Percentiles rank a stretch among this genome's conserved stretches.
Evolutionary conservation across 176 grass and related monocot species (phyloP).

Genomic region (Bonia amplexicaulis): DNA sequence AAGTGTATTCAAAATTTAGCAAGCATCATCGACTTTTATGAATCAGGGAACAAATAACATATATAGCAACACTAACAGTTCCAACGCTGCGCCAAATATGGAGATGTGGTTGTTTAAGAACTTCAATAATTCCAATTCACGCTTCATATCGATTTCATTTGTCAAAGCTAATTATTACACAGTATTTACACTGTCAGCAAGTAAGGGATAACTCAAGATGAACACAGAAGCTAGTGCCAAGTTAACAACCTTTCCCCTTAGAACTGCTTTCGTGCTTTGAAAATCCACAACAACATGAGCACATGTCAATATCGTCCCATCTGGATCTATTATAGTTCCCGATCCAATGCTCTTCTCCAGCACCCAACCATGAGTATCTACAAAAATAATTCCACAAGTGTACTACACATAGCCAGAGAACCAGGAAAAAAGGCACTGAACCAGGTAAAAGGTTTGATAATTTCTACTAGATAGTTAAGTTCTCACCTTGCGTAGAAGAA

Average conservation of each 20-base stretch:
- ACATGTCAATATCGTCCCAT: conserved; percentile 88
- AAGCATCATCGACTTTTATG: not conserved
- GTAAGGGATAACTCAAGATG: not conserved
- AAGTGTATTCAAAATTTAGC: not conserved
- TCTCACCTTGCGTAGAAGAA: conserved; percentile 45
- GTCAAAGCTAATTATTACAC: not conserved
- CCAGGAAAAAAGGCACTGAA: too few relatives aligned
- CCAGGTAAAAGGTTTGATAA: not conserved
- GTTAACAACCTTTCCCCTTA: conserved; percentile 47
- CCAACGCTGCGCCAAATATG: not conserved
- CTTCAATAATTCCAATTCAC: not conserved
- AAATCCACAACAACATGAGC: conserved; percentile 70
- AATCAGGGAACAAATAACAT: not conserved
- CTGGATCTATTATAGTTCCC: conserved; percentile 83
- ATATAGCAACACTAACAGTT: not conserved
- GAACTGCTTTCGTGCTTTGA: conserved; percentile 32
- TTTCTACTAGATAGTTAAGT: not conserved
- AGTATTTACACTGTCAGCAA: not conserved
- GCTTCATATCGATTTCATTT: not conserved
- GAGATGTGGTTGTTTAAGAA: not conserved
- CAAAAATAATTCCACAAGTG: conserved; percentile 19
- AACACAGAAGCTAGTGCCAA: conserved; percentile 18
- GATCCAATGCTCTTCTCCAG: conserved; percentile 51
- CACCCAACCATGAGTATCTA: conserved; percentile 51
- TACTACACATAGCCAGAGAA: not conserved